phyloP scores from a whole-genome alignment of 116 monocot genomes.

The Dioscorea cayenensis region DNA sequence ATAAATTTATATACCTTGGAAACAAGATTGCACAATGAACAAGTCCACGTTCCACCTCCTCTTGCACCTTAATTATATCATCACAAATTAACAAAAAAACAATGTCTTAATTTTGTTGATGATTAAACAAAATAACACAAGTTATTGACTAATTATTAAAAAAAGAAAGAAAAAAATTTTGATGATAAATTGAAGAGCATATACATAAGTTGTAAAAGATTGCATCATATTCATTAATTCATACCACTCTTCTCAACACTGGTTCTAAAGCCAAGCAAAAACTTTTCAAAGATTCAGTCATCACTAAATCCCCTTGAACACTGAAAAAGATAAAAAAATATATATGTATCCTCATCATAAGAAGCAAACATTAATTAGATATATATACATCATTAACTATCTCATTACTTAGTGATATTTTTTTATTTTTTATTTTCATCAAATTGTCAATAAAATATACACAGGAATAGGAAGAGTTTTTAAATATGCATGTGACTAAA shows the following conservation, averaged over 20 bases:
- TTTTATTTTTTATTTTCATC: too few species aligned
- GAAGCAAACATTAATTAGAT: too few species aligned
- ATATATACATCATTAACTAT: too few species aligned
- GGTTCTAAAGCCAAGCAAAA: constrained; percentile 39
- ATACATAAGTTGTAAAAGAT: background rate
- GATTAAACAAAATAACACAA: too few species aligned
- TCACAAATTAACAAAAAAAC: background rate
- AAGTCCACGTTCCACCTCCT: constrained; percentile 38
- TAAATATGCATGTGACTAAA: too few species aligned
- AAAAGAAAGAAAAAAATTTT: too few species aligned
- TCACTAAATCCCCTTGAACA: constrained; percentile 37
- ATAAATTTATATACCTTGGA: constrained; percentile 17
- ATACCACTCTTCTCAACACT: constrained; percentile 52
- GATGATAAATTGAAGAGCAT: background rate
- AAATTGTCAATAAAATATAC: too few species aligned
- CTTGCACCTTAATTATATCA: constrained; percentile 30
- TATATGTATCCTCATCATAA: background rate
- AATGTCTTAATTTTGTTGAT: too few species aligned
- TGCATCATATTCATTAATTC: background rate
- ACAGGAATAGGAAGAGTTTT: too few species aligned
- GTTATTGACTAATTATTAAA: too few species aligned
- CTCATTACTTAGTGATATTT: too few species aligned
- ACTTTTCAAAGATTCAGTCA: constrained; percentile 23
- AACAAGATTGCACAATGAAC: constrained; percentile 6
- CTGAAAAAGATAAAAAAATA: constrained; percentile 13